Evolutionary conservation across 1,284 basidiomycete species (phyloP).

Genomic region (Marasmius oreades): DNA sequence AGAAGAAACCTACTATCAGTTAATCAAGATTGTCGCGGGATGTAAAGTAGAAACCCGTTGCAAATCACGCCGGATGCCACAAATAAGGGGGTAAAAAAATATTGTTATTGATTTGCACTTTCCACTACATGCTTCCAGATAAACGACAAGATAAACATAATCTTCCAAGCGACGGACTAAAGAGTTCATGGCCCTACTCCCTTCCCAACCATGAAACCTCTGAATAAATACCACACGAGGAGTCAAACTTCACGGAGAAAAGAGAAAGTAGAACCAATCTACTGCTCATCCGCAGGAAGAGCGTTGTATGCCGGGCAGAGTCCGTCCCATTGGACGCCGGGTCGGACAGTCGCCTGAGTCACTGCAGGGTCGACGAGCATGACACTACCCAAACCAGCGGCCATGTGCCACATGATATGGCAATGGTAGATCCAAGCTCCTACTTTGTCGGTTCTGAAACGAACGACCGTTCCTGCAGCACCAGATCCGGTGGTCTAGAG

Average conservation of each 20-base stretch:
- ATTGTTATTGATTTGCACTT: too few relatives aligned
- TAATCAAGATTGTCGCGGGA: too few relatives aligned
- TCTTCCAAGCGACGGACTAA: too few relatives aligned
- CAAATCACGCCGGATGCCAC: too few relatives aligned
- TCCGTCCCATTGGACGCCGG: constrained; percentile 20
- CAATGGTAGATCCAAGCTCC: constrained; percentile 25
- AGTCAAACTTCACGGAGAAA: background rate
- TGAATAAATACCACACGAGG: background rate
- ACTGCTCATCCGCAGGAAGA: constrained; percentile 10
- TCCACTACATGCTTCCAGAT: too few relatives aligned
- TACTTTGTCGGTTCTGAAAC: constrained; percentile 10
- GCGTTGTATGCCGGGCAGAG: constrained; percentile 24
- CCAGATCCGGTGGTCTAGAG: constrained; percentile 21
- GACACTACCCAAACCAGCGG: constrained; percentile 26
- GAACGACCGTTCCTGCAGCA: constrained; percentile 8
- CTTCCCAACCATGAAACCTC: background rate
- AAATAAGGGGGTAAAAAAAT: too few relatives aligned
- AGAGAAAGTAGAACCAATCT: background rate
- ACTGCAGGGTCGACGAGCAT: constrained; percentile 19
- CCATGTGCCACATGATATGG: constrained; percentile 28
- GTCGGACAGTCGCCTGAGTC: constrained; percentile 15
- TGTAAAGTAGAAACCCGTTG: too few relatives aligned
- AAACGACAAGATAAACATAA: too few relatives aligned
- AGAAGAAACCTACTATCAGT: too few relatives aligned
- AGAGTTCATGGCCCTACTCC: too few relatives aligned